Base-by-base conservation (phyloP, 2,329 filamentous ascomycete genomes). In the Diplodia seriata region DNA sequence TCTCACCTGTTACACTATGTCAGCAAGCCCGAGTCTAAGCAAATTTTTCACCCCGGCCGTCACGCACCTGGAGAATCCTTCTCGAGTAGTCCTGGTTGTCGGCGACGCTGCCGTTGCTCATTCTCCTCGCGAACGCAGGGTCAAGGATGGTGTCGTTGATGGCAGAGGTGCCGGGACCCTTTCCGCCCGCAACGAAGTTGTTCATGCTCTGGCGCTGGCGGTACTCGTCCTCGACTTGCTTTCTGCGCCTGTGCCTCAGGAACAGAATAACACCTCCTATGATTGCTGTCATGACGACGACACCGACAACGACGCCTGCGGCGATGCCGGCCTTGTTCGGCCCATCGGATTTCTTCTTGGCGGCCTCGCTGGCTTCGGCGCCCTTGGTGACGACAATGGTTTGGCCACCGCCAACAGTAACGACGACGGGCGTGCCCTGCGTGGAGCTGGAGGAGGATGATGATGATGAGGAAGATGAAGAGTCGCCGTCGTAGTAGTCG, bases 21-120 rank as follows among this genome's bases (percentile, higher is more conserved):
- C 26, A 55, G 66, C 20, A 68, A 29, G 38, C 7, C 15, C 38
- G 26, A 15, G 53, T 20, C 11, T 18, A 12, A 29, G 20, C 56
- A 23, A 9, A 29, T 3, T 38, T 33, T 33, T 38, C n/a, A 36
- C n/a, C 4, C 36, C 18, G 9, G 26, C 15, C 4, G 9, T 40
- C 49, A 23, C 87, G 72, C 86, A 97, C 94, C 89, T 96, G 92
- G 76, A 98, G 87, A 80, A 98, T 97, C 82, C 92, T 91, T 82
- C 94, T 89, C 70, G 94, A 97, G 82, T 97, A 98, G 79, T 98
- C 94, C 81, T 97, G 89, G 81, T 97, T 96, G 79, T 98, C 94
- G 64, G 94, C 94, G 79, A 98, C 97, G 80, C 94, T 97, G 73
- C 94, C 94, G 75, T 95, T 92, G 81, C 94, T 97, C 82, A 94